A percentile compares a stretch with the other conserved stretches of the same genome.
Evolutionary conservation across 2,329 filamentous ascomycete species (phyloP).

Genomic region (Massarina eburnea): DNA sequence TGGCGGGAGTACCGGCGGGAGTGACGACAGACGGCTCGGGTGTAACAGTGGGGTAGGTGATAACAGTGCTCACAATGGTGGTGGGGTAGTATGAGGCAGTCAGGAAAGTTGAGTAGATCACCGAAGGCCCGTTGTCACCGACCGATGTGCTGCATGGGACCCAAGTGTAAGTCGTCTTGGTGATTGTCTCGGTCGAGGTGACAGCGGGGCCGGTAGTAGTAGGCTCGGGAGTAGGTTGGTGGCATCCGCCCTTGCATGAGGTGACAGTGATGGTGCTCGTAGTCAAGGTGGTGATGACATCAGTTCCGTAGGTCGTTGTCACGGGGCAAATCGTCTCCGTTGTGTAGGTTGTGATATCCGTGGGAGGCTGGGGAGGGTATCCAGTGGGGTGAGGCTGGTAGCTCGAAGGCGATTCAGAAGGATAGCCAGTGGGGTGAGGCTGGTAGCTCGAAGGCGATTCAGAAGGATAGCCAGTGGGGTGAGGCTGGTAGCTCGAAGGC

Average conservation of each 20-base stretch:
- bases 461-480: conserved; percentile 1
- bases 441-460: conserved; percentile 5
- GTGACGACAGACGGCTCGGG: conserved; percentile 11
- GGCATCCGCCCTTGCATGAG: conserved; percentile 42
- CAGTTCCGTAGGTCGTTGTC: conserved; percentile 19
- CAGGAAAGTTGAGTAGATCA: conserved; percentile 45
- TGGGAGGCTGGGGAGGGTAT: conserved; percentile 11
- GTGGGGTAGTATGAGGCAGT: conserved; percentile 36
- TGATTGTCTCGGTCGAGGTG: conserved; percentile 32
- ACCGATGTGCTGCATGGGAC: conserved; percentile 42
- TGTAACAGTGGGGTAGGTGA: conserved; percentile 12
- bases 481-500: not conserved
- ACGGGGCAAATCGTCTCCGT: conserved; percentile 23
- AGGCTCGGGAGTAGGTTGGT: conserved; percentile 17
- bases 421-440: conserved; percentile 5
- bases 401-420: not conserved
- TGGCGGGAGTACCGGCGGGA: not conserved
- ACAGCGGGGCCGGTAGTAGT: conserved; percentile 1
- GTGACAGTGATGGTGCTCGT: conserved; percentile 43
- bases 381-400: conserved; percentile 11
- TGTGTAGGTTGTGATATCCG: conserved; percentile 32
- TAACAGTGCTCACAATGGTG: conserved; percentile 30
- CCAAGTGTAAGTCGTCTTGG: conserved; percentile 37
- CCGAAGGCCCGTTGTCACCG: conserved; percentile 29
- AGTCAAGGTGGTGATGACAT: conserved; percentile 27